Evolutionary conservation across 306 rosid species (phyloP).

Genomic region (Cucurbita ficifolia): DNA sequence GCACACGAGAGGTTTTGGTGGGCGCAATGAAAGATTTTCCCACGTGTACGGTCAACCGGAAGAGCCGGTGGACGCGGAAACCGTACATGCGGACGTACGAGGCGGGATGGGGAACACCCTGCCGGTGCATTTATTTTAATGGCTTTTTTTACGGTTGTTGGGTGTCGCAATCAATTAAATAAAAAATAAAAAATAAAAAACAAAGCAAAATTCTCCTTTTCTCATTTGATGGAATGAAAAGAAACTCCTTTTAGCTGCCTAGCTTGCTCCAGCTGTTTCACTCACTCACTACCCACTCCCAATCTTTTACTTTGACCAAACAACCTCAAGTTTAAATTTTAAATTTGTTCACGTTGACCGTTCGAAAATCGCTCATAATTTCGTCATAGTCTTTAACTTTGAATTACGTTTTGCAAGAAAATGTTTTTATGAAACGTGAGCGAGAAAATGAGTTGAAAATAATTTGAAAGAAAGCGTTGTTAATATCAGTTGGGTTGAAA

Average conservation of each 20-base stretch:
- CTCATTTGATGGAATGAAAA: background rate
- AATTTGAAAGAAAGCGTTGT: too few relatives aligned
- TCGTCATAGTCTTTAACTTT: too few relatives aligned
- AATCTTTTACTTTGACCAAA: background rate
- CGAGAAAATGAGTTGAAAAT: too few relatives aligned
- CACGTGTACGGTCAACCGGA: background rate
- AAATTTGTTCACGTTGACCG: too few relatives aligned
- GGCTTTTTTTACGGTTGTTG: background rate
- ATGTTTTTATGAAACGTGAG: too few relatives aligned
- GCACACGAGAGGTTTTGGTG: background rate
- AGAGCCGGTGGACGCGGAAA: constrained; percentile 9
- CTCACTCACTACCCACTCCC: background rate
- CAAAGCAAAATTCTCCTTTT: background rate
- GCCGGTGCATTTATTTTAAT: background rate
- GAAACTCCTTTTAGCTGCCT: background rate
- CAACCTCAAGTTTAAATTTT: background rate
- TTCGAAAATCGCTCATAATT: too few relatives aligned
- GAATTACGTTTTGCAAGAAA: too few relatives aligned
- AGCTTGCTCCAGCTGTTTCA: constrained; percentile 6
- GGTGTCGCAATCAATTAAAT: background rate
- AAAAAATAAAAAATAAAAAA: background rate
- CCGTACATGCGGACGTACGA: background rate
- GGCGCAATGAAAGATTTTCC: background rate
- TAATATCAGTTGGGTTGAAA: too few relatives aligned
- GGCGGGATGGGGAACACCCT: background rate